Evolutionary conservation across 441 rosid species (phyloP), one percentile per base, ranked within the genome.

Genomic region (Erodium texanum): DNA sequence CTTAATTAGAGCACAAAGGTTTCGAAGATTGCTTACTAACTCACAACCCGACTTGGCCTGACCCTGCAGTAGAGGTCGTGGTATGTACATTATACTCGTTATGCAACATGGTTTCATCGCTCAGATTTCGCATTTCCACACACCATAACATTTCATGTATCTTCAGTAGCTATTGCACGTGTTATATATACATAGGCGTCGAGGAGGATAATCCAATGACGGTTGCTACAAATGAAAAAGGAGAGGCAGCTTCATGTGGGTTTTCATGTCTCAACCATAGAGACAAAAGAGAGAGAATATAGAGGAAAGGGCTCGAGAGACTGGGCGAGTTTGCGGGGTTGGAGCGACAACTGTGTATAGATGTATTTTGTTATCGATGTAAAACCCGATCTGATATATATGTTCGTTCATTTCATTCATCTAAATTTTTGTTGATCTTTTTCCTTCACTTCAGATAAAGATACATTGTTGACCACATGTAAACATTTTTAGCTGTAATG

Each of bases 1-100:
- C 59, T 74, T 80, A 3, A 63, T 54, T 58, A 73, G 78, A 70
- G 69, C 76, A 76, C 88, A 70, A 71, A 80, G 87, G 80, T 95
- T 81, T 73, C 90, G 85, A 50, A 85, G 85, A 75, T 80, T 84
- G 84, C 76, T 91, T 66, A 73, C 83, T 8, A 67, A 80, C 36
- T 73, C 82, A 68, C 83, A 71, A 66, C 68, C 61, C 48, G 73
- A 58, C 4, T 32, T 59, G 69, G 69, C 19, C 5, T 20, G 32
- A 59, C 68, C 69, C 56, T 62, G 67, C 68, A 70, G 77, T 63
- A 68, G 64, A 73, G 38, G 6, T 32, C 6, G 69, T 62, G 84
- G 84, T 84, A 76, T 41, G 76, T 67, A 18, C 70, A 29, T 19
- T 61, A 66, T n/a, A 32, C 36, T 32, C 5, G 36, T 32, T 32